Evolutionary conservation across 306 rosid species (phyloP).

Genomic region (Pterocarpus santalinus): DNA sequence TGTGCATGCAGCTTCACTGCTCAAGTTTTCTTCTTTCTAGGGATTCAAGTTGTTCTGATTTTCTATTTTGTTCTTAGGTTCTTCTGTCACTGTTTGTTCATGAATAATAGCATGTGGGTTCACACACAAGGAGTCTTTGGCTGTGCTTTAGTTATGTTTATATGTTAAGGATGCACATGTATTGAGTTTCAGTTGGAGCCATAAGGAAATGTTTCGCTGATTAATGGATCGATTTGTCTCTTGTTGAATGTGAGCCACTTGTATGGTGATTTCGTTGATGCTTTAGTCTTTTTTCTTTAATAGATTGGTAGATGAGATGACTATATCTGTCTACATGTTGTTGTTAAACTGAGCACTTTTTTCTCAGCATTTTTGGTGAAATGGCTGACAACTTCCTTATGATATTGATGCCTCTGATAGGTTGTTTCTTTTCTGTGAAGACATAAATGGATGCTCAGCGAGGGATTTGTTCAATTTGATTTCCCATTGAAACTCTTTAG

Average conservation of each 20-base stretch:
- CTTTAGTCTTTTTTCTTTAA: constrained; percentile 4
- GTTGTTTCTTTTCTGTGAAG: constrained; percentile 40
- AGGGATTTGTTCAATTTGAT: constrained; percentile 58
- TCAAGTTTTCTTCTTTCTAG: constrained; percentile 24
- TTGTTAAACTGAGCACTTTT: constrained; percentile 3
- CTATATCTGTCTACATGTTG: neutral
- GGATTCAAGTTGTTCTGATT: constrained; percentile 28
- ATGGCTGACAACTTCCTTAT: constrained; percentile 39
- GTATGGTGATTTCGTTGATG: constrained; percentile 25
- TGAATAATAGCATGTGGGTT: constrained; percentile 27
- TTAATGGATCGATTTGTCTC: constrained; percentile 43
- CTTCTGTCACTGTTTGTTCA: constrained; percentile 38
- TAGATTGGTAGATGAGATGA: constrained; percentile 32
- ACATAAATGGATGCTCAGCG: constrained; percentile 46
- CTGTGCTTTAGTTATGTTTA: constrained; percentile 6
- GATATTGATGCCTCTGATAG: constrained; percentile 48
- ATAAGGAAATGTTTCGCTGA: constrained; percentile 35
- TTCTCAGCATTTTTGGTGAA: constrained; percentile 18
- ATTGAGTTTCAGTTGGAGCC: neutral
- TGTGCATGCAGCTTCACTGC: constrained; percentile 52
- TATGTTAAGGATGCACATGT: neutral
- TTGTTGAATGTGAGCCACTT: constrained; percentile 30
- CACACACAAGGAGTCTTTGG: constrained; percentile 3
- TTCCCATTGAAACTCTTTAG: constrained; percentile 37
- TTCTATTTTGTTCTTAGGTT: constrained; percentile 40